phyloP scores from a whole-genome alignment of 495 filamentous ascomycete species.

The Penicillium malachiteum region DNA sequence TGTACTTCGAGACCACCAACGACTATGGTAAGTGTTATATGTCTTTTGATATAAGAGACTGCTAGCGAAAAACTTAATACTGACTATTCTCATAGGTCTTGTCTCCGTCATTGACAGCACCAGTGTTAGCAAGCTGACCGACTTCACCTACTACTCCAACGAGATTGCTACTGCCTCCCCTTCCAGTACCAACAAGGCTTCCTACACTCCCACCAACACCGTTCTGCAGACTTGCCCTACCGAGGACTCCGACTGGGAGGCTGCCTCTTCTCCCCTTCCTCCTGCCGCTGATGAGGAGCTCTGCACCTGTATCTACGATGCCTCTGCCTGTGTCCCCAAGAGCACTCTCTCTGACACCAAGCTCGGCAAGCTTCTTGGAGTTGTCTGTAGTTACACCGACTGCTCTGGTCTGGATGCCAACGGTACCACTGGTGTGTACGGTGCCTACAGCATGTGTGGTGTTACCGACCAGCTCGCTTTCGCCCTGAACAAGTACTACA shows the following conservation, averaged over 20 bases:
- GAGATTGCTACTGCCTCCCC: slow-evolving; percentile 70
- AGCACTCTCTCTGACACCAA: slow-evolving; percentile 46
- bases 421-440: slow-evolving; percentile 71
- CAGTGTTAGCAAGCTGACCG: slow-evolving; percentile 59
- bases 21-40: slow-evolving; percentile 65
- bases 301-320: slow-evolving; percentile 78
- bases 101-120: slow-evolving; percentile 64
- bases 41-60: no score
- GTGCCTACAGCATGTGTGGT: slow-evolving; percentile 88
- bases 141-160: slow-evolving; percentile 72
- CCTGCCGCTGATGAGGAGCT: slow-evolving; percentile 72
- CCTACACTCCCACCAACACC: slow-evolving; percentile 78
- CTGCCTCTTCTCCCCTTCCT: slow-evolving; percentile 63
- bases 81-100: slow-evolving; percentile 47
- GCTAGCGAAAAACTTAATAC: not conserved
- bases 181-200: slow-evolving; percentile 56
- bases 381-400: slow-evolving; percentile 65
- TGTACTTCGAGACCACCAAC: slow-evolving; percentile 93
- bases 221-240: slow-evolving; percentile 70
- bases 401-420: slow-evolving; percentile 75
- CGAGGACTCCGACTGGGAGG: slow-evolving; percentile 63
- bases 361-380: slow-evolving; percentile 66
- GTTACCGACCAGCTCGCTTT: slow-evolving; percentile 74
- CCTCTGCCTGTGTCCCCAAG: slow-evolving; percentile 67
- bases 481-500: slow-evolving; percentile 80